These are phyloP conservation scores for Leishmania braziliensis DNA, from an alignment of 208 protist genomes.

Conservation along the genomic window DNA sequence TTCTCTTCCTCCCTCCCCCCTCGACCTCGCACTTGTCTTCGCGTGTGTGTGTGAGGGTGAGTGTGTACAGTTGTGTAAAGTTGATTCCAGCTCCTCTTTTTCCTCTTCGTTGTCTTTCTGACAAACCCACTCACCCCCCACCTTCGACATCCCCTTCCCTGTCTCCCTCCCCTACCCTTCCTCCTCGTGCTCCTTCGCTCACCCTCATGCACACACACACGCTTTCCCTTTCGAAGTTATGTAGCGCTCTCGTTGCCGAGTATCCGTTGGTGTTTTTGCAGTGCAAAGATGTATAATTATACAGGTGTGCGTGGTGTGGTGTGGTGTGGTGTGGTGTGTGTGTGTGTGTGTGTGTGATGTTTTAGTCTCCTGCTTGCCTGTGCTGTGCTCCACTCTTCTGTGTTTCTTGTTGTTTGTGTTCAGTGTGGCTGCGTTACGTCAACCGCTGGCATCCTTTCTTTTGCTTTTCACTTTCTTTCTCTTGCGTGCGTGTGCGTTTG, in stretches of 20 bases:
- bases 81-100: background rate
- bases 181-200: background rate
- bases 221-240: background rate
- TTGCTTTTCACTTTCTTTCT: background rate
- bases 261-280: background rate
- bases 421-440: background rate
- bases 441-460: background rate
- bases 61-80: background rate
- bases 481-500: background rate
- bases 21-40: background rate
- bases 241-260: background rate
- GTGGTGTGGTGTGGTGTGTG: background rate
- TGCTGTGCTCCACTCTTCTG: background rate
- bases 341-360: background rate
- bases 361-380: too few relatives aligned
- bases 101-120: background rate
- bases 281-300: too few relatives aligned
- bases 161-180: background rate
- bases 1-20: background rate
- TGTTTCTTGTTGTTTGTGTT: background rate
- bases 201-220: background rate
- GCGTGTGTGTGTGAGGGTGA: background rate
- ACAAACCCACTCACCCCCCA: background rate
- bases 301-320: too few relatives aligned
- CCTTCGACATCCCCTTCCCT: background rate